A percentile compares a stretch with the other conserved stretches of the same genome.
Evolutionary conservation across 352 stramenopile genomes (phyloP).

Genomic region (Globisporangium paroecandrum): DNA sequence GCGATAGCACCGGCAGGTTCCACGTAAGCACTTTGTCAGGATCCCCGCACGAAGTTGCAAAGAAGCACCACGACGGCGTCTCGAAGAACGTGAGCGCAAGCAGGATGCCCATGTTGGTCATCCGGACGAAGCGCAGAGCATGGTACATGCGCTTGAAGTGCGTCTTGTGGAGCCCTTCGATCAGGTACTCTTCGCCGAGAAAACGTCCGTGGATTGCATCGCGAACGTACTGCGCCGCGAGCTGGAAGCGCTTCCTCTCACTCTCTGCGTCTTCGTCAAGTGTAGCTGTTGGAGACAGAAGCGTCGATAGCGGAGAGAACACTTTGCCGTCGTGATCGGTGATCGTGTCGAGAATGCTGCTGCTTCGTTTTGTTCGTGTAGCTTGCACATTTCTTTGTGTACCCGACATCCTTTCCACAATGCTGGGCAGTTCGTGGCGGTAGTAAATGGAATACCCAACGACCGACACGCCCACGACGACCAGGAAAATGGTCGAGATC

Average conservation of each 20-base stretch:
- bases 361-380: neutral
- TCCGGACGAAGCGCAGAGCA: constrained; percentile 34
- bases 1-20: constrained; percentile 32
- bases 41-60: constrained; percentile 32
- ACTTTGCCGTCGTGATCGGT: constrained; percentile 1
- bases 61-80: constrained; percentile 56
- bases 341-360: constrained; percentile 15
- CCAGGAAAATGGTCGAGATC: constrained; percentile 40
- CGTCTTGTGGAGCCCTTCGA: constrained; percentile 41
- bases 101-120: constrained; percentile 45
- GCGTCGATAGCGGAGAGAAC: constrained; percentile 1
- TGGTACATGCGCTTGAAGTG: constrained; percentile 55
- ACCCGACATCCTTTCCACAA: constrained; percentile 8
- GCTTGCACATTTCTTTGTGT: neutral
- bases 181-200: constrained; percentile 45
- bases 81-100: constrained; percentile 52
- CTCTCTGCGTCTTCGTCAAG: constrained; percentile 11
- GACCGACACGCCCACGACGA: constrained; percentile 19
- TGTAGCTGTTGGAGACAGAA: constrained; percentile 7
- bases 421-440: constrained; percentile 23
- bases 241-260: constrained; percentile 26
- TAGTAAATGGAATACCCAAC: constrained; percentile 30
- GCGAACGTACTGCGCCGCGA: constrained; percentile 45
- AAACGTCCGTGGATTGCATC: constrained; percentile 46
- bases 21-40: constrained; percentile 27